Evolutionary conservation across 768 basidiomycete species (phyloP), one percentile per base, ranked within the genome.

Genomic region (Galerina sulciceps): DNA sequence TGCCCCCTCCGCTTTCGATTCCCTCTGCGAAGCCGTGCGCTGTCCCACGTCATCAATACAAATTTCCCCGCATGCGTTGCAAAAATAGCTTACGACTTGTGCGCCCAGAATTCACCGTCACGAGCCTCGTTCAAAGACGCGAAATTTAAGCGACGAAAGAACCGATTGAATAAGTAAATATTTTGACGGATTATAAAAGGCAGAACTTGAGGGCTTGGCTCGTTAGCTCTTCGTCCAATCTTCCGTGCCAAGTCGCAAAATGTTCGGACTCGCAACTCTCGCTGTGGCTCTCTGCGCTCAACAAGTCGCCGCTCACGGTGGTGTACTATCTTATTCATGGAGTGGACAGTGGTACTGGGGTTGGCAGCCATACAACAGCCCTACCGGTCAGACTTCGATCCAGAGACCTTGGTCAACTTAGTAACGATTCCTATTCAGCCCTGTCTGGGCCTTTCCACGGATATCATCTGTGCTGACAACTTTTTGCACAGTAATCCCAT

Each of bases 351-450:
- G 69, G 67, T 81, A 80, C 68, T 59, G 71, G 22, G 80, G 80
- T 14, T 80, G 75, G 75, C 45, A 60, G 23, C 76, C 80, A 15
- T 81, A 81, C 67, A 76, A 81, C 66, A 67, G 72, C 6, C 75
- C 78, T 10, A 62, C 61, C 10, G 79, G 79, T 5, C 80, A 80
- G 66, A 75, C 77, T 6, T 53, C 65, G 17, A 81, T 81, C 49
- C 71, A 80, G 55, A 71, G 80, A 17, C 79, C 77, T 17, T 81
- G 80, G 80, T 62, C 75, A 3, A 71, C 74, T 36, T 81, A 78
- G 80, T 81, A 60, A 43, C 74, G 65, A 42, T 34, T 10, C 17
- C 10, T 10, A 46, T 10, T 14, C 13, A 22, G 18, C 20, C 43
- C 14, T 31, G 34, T 35, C 13, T 45, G 48, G 20, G 14, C 8